A percentile compares a stretch with the other conserved stretches of the same genome.
Evolutionary conservation across 2,329 filamentous ascomycete species (phyloP).

Genomic region (Intubia oerlemansii): DNA sequence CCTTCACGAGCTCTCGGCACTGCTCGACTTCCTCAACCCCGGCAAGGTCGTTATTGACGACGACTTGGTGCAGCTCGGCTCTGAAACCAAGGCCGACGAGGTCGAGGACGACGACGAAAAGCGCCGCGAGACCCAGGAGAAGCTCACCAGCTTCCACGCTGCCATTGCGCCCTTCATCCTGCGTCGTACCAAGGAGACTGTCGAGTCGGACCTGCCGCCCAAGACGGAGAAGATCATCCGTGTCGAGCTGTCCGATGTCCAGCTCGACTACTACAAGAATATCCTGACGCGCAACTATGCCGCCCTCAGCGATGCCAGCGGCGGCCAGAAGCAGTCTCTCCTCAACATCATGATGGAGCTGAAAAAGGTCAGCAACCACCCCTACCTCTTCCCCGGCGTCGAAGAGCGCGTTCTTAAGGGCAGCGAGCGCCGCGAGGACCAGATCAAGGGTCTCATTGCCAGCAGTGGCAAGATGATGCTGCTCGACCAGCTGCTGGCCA

Average conservation of each 20-base stretch:
- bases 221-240: constrained; percentile 99
- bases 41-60: constrained; percentile 80
- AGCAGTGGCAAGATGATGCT: constrained; percentile 99
- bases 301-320: constrained; percentile 74
- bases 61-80: constrained; percentile 57
- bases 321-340: constrained; percentile 81
- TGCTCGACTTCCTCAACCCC: constrained; percentile 96
- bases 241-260: constrained; percentile 87
- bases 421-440: constrained; percentile 65
- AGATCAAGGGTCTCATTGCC: constrained; percentile 79
- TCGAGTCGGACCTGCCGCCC: constrained; percentile 85
- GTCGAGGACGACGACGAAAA: constrained; percentile 15
- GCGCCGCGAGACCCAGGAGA: constrained; percentile 62
- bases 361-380: constrained; percentile 97
- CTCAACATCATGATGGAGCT: constrained; percentile 99
- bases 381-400: constrained; percentile 90
- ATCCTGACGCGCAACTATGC: constrained; percentile 93
- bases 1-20: constrained; percentile 69
- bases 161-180: constrained; percentile 88
- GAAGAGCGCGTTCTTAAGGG: constrained; percentile 75
- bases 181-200: constrained; percentile 88
- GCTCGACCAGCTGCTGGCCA: constrained; percentile 81
- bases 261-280: constrained; percentile 97
- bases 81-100: constrained; percentile 12
- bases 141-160: constrained; percentile 66